Base-by-base conservation (phyloP, 345 rosid genomes). In the Boechera divaricarpa region DNA sequence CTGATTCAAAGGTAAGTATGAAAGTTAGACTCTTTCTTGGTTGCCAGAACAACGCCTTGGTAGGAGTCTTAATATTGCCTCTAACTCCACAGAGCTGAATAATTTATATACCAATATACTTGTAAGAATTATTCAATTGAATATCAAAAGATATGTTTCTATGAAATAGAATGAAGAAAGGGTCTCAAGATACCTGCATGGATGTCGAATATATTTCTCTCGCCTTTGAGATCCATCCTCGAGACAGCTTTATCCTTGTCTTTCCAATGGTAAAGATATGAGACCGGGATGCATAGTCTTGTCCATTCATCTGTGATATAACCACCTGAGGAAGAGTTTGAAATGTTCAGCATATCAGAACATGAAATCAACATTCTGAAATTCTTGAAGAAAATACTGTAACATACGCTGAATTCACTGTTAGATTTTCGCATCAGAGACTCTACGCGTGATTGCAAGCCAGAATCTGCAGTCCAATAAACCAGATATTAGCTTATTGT, bases 141-240 rank as follows among this genome's bases (percentile, higher is more conserved):
- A 15, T 18, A 63, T 54, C 10, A 70, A 69, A 21, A 62, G 45
- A 55, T n/a, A 28, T 32, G 15, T 32, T 53, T 15, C 6, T 33
- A 18, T 68, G 48, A 62, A 11, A 62, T 0, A 47, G 32, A 57
- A 62, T 26, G 67, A 53, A 10, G 49, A 48, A 10, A 24, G 12
- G 63, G 33, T 21, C 31, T 60, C 58, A 58, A n/a, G 38, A 26
- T 82, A 96, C 99, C 99, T 85, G 96, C 97, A 93, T 91, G 9
- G 94, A 85, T 33, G 89, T 53, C 0, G 96, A 91, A 82, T 91
- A 96, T 56, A 82, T 89, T 84, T 93, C 99, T 83, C 99, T 86
- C 7, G 95, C 89, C 82, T 96, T 96, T 44, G 99, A 81, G 47
- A 96, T 96, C 99, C 99, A 96, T 70, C 97, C 99, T 75, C 99